A percentile compares a stretch with the other conserved stretches of the same genome.
Conservation (phyloP, 2,329 filamentous ascomycete genomes). For the Fusarium fracticaudum region DNA sequence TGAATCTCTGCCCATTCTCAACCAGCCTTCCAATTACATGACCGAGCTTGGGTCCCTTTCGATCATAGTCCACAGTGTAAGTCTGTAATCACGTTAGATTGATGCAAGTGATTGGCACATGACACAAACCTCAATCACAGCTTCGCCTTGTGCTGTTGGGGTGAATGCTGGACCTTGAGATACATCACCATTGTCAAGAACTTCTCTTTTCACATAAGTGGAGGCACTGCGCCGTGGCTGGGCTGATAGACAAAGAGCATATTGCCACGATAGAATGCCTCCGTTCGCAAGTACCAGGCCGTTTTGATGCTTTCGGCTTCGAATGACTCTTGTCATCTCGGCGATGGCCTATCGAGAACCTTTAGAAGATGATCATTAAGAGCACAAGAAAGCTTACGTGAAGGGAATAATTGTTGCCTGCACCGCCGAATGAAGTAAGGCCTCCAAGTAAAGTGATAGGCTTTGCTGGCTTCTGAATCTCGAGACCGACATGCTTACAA, state of each 20-base stretch:
- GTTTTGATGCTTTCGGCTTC: slow-evolving; percentile 54
- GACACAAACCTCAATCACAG: slow-evolving; percentile 38
- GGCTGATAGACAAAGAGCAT: slow-evolving; percentile 67
- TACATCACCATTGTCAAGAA: background rate
- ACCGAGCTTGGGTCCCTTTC: slow-evolving; percentile 26
- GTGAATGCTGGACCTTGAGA: slow-evolving; percentile 25
- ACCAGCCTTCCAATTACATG: slow-evolving; percentile 38
- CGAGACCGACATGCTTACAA: slow-evolving; percentile 65
- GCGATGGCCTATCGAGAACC: slow-evolving; percentile 50
- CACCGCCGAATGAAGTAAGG: slow-evolving; percentile 74
- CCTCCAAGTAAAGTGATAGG: slow-evolving; percentile 71
- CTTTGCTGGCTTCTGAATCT: slow-evolving; percentile 56
- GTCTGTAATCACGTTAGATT: slow-evolving; percentile 28
- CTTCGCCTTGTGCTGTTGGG: slow-evolving; percentile 32
- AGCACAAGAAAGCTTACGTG: slow-evolving; percentile 56
- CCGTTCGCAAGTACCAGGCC: slow-evolving; percentile 73
- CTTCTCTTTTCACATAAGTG: slow-evolving; percentile 7
- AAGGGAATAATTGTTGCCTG: slow-evolving; percentile 77
- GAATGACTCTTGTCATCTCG: slow-evolving; percentile 64
- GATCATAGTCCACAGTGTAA: slow-evolving; percentile 46
- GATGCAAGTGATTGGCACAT: fast-evolving
- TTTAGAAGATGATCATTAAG: slow-evolving; percentile 39
- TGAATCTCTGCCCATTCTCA: slow-evolving; percentile 35
- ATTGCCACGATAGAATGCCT: slow-evolving; percentile 71
- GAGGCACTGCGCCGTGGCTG: slow-evolving; percentile 44